Evolutionary conservation across 2,329 filamentous ascomycete species (phyloP).

Genomic region (Mariannaea sp.): DNA sequence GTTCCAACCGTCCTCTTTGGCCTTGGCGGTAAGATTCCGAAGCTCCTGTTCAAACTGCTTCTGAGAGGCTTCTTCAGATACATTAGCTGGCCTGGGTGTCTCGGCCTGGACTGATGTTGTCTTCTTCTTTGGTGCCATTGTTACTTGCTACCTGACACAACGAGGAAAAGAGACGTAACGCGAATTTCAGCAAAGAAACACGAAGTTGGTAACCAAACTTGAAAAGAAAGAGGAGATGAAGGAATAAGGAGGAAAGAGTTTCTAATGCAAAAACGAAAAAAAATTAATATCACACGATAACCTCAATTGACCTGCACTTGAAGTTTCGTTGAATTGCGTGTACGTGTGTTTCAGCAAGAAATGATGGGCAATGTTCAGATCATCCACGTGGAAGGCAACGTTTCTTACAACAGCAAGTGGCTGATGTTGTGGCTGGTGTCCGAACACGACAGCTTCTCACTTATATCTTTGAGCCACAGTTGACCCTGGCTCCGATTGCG

Average conservation of each 20-base stretch:
- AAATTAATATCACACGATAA: slow-evolving; percentile 9
- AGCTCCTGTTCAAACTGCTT: slow-evolving; percentile 61
- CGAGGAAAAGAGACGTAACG: slow-evolving; percentile 6
- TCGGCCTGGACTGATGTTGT: slow-evolving; percentile 6
- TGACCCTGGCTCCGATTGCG: slow-evolving; percentile 4
- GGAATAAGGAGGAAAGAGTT: slow-evolving; percentile 8
- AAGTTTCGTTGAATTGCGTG: slow-evolving; percentile 36
- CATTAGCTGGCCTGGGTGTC: slow-evolving; percentile 28
- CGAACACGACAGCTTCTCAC: too few species aligned
- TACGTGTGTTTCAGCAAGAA: slow-evolving; percentile 22
- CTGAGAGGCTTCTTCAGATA: slow-evolving; percentile 49
- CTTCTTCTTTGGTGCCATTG: slow-evolving; percentile 34
- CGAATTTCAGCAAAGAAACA: too few species aligned
- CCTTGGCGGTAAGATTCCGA: slow-evolving; percentile 53
- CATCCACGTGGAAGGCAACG: slow-evolving; percentile 13
- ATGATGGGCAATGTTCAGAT: too few species aligned
- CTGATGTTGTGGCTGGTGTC: slow-evolving; percentile 29
- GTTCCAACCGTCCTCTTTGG: slow-evolving; percentile 39
- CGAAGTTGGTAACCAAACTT: too few species aligned
- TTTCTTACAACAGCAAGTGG: slow-evolving; percentile 25
- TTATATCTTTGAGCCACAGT: too few species aligned
- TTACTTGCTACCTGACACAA: not conserved
- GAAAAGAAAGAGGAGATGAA: not conserved
- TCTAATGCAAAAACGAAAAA: too few species aligned
- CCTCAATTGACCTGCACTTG: slow-evolving; percentile 43